Evolutionary conservation across 257 asterid genomes (phyloP).

Genomic region (Solanum peruvianum): DNA sequence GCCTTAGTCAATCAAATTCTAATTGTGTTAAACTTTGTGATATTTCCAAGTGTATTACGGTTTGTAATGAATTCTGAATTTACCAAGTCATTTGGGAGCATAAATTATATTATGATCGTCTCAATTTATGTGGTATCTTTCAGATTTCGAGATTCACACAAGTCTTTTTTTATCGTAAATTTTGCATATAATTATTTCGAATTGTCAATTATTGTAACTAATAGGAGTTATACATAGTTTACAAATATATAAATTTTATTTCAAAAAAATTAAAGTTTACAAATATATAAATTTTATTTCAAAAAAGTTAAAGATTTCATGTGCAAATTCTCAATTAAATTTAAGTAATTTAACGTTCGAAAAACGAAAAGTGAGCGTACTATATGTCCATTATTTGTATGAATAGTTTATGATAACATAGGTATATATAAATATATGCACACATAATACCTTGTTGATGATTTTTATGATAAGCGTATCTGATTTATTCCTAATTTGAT

Average conservation of each 20-base stretch:
- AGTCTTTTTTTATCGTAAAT: too few species aligned
- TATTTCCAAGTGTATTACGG: background rate
- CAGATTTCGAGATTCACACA: background rate
- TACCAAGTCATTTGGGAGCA: background rate
- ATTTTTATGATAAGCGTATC: background rate
- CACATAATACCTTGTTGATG: background rate
- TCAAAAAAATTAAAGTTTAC: too few species aligned
- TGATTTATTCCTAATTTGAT: background rate
- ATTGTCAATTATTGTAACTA: too few species aligned
- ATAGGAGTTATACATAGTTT: background rate
- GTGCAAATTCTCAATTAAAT: too few species aligned
- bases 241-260: too few species aligned
- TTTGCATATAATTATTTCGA: background rate
- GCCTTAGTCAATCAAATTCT: background rate
- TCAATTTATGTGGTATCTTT: background rate
- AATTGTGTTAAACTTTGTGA: constrained; percentile 7
- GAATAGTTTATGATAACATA: background rate
- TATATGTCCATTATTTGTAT: background rate
- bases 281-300: too few species aligned
- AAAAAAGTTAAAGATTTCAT: too few species aligned
- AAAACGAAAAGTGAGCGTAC: too few species aligned
- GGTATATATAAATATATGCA: background rate
- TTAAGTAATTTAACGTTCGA: too few species aligned
- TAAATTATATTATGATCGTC: too few species aligned
- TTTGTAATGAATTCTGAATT: background rate